Conservation (phyloP, 2,329 filamentous ascomycete species). For the Onygena corvina region DNA sequence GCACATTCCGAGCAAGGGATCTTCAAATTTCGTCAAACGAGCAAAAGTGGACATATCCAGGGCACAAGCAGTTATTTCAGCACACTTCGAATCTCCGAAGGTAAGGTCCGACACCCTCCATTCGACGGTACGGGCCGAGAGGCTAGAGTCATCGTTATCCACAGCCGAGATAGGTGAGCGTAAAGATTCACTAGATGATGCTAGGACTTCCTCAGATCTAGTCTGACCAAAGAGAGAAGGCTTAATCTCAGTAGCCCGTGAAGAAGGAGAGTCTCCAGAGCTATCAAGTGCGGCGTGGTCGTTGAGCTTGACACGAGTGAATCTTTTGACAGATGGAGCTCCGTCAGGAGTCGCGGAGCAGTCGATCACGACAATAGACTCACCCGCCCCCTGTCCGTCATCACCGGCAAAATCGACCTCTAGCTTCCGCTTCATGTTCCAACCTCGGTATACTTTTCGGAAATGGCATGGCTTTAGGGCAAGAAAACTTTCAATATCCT, state of each 20-base stretch:
- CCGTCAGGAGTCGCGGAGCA: constrained; percentile 55
- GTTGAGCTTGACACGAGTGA: constrained; percentile 42
- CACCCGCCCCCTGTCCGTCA: constrained; percentile 63
- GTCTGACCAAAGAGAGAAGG: constrained; percentile 43
- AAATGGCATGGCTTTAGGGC: constrained; percentile 64
- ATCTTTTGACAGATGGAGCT: constrained; percentile 44
- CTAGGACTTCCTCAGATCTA: neutral
- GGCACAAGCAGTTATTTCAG: constrained; percentile 56
- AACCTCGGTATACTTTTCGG: constrained; percentile 62
- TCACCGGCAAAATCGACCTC: constrained; percentile 83
- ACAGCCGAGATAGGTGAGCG: constrained; percentile 12
- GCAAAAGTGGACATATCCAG: constrained; percentile 67
- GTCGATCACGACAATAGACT: constrained; percentile 61
- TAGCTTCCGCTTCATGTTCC: constrained; percentile 80
- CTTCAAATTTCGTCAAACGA: constrained; percentile 60
- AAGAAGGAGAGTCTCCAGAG: constrained; percentile 15
- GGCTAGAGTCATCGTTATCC: constrained; percentile 17
- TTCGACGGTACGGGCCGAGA: constrained; percentile 41
- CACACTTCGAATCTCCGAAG: constrained; percentile 47
- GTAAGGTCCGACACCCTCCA: constrained; percentile 54
- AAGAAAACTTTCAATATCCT: constrained; percentile 68
- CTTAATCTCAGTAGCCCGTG: constrained; percentile 17
- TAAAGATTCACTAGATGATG: neutral
- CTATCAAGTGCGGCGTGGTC: constrained; percentile 15
- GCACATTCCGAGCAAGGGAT: constrained; percentile 55